phyloP scores from a whole-genome alignment of 768 basidiomycete species.

The Phanerodontia chrysosporium region DNA sequence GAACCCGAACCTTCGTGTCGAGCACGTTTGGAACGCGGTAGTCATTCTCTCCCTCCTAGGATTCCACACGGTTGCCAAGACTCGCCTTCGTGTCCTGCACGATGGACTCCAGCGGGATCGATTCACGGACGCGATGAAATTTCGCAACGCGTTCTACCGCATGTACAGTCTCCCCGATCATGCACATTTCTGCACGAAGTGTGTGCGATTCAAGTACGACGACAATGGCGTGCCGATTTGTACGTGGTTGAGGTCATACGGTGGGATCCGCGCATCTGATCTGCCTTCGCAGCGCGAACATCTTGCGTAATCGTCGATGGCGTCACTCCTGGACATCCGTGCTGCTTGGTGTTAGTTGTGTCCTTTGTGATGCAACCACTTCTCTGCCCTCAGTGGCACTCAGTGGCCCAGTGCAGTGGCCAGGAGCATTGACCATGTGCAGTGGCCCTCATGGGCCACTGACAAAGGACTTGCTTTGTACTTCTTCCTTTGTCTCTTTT shows the following conservation, averaged over 20 bases:
- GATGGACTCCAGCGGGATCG: constrained; percentile 20
- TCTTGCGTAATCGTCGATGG: constrained; percentile 20
- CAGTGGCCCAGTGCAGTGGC: too few relatives aligned
- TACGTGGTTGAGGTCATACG: neutral
- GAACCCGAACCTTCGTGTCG: neutral
- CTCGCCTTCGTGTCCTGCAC: constrained; percentile 22
- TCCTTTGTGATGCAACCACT: too few relatives aligned
- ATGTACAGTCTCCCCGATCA: constrained; percentile 24
- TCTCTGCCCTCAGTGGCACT: too few relatives aligned
- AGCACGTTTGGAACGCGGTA: constrained; percentile 4
- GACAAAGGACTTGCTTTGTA: too few relatives aligned
- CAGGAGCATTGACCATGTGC: too few relatives aligned
- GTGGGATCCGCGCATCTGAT: too few relatives aligned
- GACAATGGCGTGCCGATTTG: neutral
- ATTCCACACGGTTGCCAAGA: constrained; percentile 9
- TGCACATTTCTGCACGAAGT: constrained; percentile 26
- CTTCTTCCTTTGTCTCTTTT: too few relatives aligned
- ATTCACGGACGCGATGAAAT: constrained; percentile 20
- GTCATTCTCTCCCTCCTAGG: constrained; percentile 21
- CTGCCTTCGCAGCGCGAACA: neutral
- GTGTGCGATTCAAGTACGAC: constrained; percentile 2
- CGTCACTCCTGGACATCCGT: constrained; percentile 22
- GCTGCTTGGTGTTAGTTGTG: too few relatives aligned
- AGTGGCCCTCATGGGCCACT: too few relatives aligned
- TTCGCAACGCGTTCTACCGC: constrained; percentile 21